Evolutionary conservation across 306 rosid species (phyloP).

Genomic region (Vigna mungo): DNA sequence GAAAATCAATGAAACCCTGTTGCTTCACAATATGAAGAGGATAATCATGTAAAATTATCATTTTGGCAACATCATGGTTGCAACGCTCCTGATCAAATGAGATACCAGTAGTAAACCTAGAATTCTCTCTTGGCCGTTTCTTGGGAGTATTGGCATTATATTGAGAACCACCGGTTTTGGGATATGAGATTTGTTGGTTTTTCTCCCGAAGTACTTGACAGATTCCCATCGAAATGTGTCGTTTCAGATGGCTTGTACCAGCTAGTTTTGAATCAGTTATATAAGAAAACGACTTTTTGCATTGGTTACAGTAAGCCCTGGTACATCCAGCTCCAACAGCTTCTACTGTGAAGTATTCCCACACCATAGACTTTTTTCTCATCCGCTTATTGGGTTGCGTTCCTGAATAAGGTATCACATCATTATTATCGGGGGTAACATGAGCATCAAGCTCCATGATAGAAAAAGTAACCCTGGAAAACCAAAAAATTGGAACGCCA

Average conservation of each 20-base stretch:
- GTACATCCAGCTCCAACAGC: slow-evolving; percentile 65
- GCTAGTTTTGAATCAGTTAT: slow-evolving; percentile 76
- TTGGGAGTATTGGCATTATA: slow-evolving; percentile 56
- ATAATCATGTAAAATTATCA: slow-evolving; percentile 88
- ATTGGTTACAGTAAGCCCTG: slow-evolving; percentile 80
- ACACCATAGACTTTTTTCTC: slow-evolving; percentile 83
- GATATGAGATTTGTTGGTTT: slow-evolving; percentile 48
- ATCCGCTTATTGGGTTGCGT: slow-evolving; percentile 57
- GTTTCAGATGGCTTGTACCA: slow-evolving; percentile 90
- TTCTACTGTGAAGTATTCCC: slow-evolving; percentile 85
- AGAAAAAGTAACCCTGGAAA: slow-evolving; percentile 46
- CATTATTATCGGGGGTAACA: slow-evolving; percentile 45
- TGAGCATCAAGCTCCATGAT: slow-evolving; percentile 54
- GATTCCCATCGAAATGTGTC: slow-evolving; percentile 76
- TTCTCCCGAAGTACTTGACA: slow-evolving; percentile 76
- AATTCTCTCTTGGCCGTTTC: slow-evolving; percentile 58
- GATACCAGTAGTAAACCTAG: slow-evolving; percentile 48
- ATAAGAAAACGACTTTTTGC: slow-evolving; percentile 82
- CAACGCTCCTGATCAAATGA: slow-evolving; percentile 73
- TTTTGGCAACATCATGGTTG: slow-evolving; percentile 71
- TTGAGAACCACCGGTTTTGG: slow-evolving; percentile 45
- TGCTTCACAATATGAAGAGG: slow-evolving; percentile 90
- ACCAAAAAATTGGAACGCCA: slow-evolving; percentile 23
- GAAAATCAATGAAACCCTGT: slow-evolving; percentile 71
- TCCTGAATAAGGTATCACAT: slow-evolving; percentile 53